A percentile compares a stretch with the other conserved stretches of the same genome.
Conservation (phyloP, 805 yeast genomes). For the Schwanniomyces yamadae region DNA sequence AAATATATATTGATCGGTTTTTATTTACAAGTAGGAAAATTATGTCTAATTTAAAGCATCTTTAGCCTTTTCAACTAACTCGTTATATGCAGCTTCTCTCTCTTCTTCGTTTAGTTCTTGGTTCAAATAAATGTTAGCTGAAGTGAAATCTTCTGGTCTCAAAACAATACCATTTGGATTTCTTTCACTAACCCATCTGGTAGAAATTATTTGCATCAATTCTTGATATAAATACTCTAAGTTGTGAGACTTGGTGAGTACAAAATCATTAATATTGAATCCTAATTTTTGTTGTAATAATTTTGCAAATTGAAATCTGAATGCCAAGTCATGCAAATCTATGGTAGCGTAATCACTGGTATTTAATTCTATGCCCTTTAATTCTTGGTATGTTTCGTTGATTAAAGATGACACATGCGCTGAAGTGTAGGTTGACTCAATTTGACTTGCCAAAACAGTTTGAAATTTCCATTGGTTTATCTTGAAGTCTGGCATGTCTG, state of each 20-base stretch:
- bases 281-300: constrained; percentile 48
- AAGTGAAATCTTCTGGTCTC: constrained; percentile 51
- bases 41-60: constrained; percentile 11
- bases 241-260: constrained; percentile 41
- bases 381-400: constrained; percentile 22
- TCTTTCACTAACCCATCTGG: constrained; percentile 54
- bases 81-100: constrained; percentile 45
- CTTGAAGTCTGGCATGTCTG: constrained; percentile 36
- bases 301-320: constrained; percentile 51
- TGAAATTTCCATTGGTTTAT: constrained; percentile 37
- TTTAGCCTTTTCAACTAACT: constrained; percentile 48
- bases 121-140: constrained; percentile 57
- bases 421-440: constrained; percentile 27
- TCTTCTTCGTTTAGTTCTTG: constrained; percentile 47
- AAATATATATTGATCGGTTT: not conserved
- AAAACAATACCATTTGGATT: constrained; percentile 76
- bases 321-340: constrained; percentile 41
- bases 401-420: constrained; percentile 24
- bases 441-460: constrained; percentile 19
- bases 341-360: constrained; percentile 12
- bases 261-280: constrained; percentile 52
- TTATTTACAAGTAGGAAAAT: constrained; percentile 6
- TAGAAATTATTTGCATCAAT: constrained; percentile 38
- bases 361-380: constrained; percentile 17
- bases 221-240: constrained; percentile 38